Evolutionary conservation across 306 rosid genomes (phyloP).

Genomic region (Inga oerstediana): DNA sequence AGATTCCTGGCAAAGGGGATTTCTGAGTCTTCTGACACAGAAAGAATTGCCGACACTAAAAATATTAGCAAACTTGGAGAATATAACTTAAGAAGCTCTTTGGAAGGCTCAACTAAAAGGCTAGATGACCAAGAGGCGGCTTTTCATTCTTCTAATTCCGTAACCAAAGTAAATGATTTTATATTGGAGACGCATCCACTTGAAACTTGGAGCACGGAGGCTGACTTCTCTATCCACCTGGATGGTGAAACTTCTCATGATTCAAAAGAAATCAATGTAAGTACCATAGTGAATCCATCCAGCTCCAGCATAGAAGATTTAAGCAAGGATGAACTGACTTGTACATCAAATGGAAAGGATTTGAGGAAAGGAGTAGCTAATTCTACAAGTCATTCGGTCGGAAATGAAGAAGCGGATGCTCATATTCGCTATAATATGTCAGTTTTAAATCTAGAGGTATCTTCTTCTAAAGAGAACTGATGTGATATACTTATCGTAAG

Average conservation of each 20-base stretch:
- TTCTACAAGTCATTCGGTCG: not conserved
- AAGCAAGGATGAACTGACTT: constrained; percentile 27
- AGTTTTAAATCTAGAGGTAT: constrained; percentile 36
- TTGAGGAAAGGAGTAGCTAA: constrained; percentile 8
- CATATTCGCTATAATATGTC: constrained; percentile 27
- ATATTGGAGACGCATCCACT: constrained; percentile 41
- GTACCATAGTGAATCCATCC: constrained; percentile 26
- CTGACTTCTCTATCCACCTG: constrained; percentile 24
- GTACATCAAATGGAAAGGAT: constrained; percentile 31
- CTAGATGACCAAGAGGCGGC: constrained; percentile 29
- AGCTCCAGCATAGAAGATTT: constrained; percentile 37
- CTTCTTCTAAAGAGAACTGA: constrained; percentile 10
- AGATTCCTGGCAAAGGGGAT: constrained; percentile 63
- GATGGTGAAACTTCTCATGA: not conserved
- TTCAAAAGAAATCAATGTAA: constrained; percentile 24
- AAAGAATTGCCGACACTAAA: constrained; percentile 31
- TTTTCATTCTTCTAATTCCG: constrained; percentile 31
- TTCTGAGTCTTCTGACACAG: constrained; percentile 46
- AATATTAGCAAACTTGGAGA: constrained; percentile 27
- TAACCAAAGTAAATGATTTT: constrained; percentile 42
- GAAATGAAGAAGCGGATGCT: constrained; percentile 19
- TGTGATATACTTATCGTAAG: constrained; percentile 30
- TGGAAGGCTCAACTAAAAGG: constrained; percentile 31
- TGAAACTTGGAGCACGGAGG: constrained; percentile 26
- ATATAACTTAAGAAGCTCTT: constrained; percentile 29